Evolutionary conservation across 2,329 filamentous ascomycete genomes (phyloP), one percentile per base, ranked within the genome.

Genomic region (Elsinoe batatas): DNA sequence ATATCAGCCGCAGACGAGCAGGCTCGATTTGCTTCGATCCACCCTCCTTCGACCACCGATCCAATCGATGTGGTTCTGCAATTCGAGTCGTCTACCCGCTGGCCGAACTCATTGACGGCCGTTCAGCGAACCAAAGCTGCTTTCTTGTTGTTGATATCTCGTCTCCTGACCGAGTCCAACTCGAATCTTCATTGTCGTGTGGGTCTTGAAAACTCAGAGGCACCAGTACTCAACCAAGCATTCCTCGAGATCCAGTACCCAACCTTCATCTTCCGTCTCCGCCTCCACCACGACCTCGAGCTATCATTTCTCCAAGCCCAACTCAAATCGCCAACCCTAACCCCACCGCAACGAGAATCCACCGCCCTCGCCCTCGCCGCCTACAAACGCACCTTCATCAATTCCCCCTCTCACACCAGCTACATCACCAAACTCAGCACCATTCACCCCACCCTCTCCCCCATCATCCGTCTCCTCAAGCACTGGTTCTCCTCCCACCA

Each of bases 61-160:
- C 85, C 88, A 0, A 85, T 91, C 61, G 84, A 94, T 61, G 80
- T 94, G 32, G 79, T 90, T 40, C 77, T 98, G 47, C 91, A 91
- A 65, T 97, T 98, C 63, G 93, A 98, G 72, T 88, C 87, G 3
- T 97, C 93, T 5, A 85, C 83, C 44, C 85, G 88, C 62, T 98
- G 93, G 93, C 93, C 93, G 0, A 91, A 97, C 66, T 89, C 94
- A 65, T 72, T 97, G 7, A 81, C 81, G 3, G 91, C 91, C 4
- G 95, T 97, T 56, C 93, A 98, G 68, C 83, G 90, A 65, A 91
- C 90, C 11, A 98, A 98, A 70, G 80, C 94, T 37, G 93, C 94
- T 3, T 95, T 98, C 66, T 76, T 88, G 8, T 69, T 85, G 7
- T 84, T 82, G 63, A 83, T 95, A 56, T 82, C 84, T 50, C 82